Percentiles rank a stretch among this genome's conserved stretches.
Evolutionary conservation across 805 yeast genomes (phyloP).

Genomic region (baker's yeast (Saccharomyces cerevisiae)): DNA sequence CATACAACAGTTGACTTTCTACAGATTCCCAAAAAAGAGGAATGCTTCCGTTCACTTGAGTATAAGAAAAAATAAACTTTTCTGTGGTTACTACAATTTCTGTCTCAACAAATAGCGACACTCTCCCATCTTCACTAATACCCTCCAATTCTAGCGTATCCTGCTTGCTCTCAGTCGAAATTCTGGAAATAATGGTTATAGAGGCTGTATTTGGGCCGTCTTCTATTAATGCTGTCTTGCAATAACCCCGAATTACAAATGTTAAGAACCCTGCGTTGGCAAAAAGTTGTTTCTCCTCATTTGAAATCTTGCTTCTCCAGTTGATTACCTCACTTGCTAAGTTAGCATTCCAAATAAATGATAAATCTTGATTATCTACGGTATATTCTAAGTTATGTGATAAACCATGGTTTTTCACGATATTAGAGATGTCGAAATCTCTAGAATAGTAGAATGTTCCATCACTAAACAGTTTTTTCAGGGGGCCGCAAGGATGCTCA

Average conservation of each 20-base stretch:
- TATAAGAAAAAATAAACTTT: conserved; percentile 54
- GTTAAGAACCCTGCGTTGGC: conserved; percentile 69
- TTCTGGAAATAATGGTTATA: conserved; percentile 77
- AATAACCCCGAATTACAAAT: conserved; percentile 85
- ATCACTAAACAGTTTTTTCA: conserved; percentile 64
- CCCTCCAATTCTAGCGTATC: conserved; percentile 82
- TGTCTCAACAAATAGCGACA: conserved; percentile 85
- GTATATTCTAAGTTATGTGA: conserved; percentile 31
- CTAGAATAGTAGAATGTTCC: conserved; percentile 88
- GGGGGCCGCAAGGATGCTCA: conserved; percentile 74
- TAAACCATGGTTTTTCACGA: conserved; percentile 64
- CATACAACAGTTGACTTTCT: conserved; percentile 50
- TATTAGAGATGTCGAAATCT: conserved; percentile 80
- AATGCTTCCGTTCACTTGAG: conserved; percentile 83
- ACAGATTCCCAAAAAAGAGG: conserved; percentile 96
- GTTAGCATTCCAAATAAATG: conserved; percentile 86
- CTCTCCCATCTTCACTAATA: conserved; percentile 84
- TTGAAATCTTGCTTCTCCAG: conserved; percentile 61
- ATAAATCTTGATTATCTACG: conserved; percentile 51
- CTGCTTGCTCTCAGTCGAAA: conserved; percentile 83
- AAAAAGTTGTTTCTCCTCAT: conserved; percentile 45
- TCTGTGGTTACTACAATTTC: conserved; percentile 62
- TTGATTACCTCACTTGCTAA: conserved; percentile 71
- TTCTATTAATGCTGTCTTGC: conserved; percentile 45
- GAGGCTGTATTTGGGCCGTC: conserved; percentile 24